Base-by-base conservation (phyloP, 148 eudicot species). In the Cornus controversa region DNA sequence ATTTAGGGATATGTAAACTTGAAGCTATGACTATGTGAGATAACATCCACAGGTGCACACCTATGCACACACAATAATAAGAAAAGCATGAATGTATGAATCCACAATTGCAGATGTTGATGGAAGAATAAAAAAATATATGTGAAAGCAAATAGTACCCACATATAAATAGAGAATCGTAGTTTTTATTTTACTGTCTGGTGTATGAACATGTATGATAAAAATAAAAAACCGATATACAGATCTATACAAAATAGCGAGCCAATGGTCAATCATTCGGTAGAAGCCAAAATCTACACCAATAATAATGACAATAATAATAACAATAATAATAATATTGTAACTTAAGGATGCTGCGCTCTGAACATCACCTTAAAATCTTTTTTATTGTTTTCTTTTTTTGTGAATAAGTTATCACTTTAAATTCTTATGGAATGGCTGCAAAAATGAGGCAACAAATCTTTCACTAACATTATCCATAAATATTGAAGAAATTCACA, bases 11-110 rank as follows among this genome's bases (percentile, higher is more conserved):
- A 71, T 45, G 58, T 36, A 45, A 71, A 71, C 60, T 50, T 45
- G 74, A 50, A 71, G 74, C n/a, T 36, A 69, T 67, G 72, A 69
- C 9, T 47, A 5, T 71, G 27, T 63, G 72, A 3, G 54, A 50
- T 37, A 26, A 70, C 0, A 70, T 37, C 54, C 50, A 70, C 28
- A 70, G 54, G 57, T 22, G 72, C 54, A 36, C 72, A 70, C 25
- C 42, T 31, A 70, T 42, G 72, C 54, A 70, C 27, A 23, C 72
- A 40, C 47, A 7, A 71, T 42, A 45, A 45, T 24, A 22, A 37
- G 50, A 67, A 31, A 47, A 67, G 18, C 72, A 69, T 69, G 53
- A 69, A 69, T 20, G 20, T 20, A 20, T 20, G 60, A 14, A 54
- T 54, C 20, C 60, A 54, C 60, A 54, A 3, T 54, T 40, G 45